Base-by-base conservation (phyloP, 139 green algal species). In the Picochlorum sp. region DNA sequence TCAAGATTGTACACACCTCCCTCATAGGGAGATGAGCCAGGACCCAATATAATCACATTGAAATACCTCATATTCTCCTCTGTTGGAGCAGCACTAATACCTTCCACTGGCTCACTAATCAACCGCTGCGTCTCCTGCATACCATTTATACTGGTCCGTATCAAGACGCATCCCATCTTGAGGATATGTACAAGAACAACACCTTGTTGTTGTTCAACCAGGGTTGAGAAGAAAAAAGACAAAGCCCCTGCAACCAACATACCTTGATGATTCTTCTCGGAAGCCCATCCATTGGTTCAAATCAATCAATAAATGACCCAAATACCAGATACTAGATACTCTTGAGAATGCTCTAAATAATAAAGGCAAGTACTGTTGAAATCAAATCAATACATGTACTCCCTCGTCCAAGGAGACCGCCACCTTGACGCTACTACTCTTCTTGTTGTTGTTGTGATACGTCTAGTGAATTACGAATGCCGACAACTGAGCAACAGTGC, bases 41-140 rank as follows among this genome's bases (percentile, higher is more conserved):
- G 94, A 1, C 94, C 94, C 37, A 92, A 26, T 18, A 99, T 96
- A 79, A 97, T 96, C 4, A 98, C 92, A 70, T 95, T 95, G 63
- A 99, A 99, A 61, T 99, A 95, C 0, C 94, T 83, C 24, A 97
- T 60, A 71, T 99, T 99, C 16, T 98, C 90, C 62, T 99, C 94
- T 26, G 78, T 85, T 3, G 94, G 94, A 2, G 85, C 87, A 3
- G 92, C 94, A 59, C 81, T 95, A 67, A 99, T 99, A 18, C 94
- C 94, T 26, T 90, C 89, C 10, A 92, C 91, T 68, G 93, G 93
- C 64, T 98, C 93, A 45, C 73, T 92, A n/a, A 98, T 62, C n/a
- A 98, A 71, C 26, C 92, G 80, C 72, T 98, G 93, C 7, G 92
- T 98, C 66, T 98, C 93, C 86, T 92, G 14, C 51, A 23, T 59